A percentile compares a stretch with the other conserved stretches of the same genome.
These are phyloP conservation scores for Fusarium annulatum DNA, from an alignment of 2,329 filamentous ascomycete species.

Conservation along the genomic window DNA sequence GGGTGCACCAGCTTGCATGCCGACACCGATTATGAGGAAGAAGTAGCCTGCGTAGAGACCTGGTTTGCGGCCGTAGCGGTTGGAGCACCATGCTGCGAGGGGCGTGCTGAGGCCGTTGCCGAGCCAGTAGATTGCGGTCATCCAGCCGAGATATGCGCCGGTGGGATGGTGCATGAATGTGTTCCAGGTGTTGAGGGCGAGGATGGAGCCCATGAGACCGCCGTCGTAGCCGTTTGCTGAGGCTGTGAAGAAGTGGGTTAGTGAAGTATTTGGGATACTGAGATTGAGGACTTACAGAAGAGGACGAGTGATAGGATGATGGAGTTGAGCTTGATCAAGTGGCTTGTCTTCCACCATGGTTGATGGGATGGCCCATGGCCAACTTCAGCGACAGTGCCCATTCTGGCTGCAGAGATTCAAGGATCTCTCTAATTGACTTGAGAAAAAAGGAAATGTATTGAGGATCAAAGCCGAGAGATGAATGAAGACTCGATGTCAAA, in stretches of 20 bases:
- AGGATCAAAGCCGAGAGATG: too few relatives aligned
- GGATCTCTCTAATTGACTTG: too few relatives aligned
- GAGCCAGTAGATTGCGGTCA: slow-evolving; percentile 42
- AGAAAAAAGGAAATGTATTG: too few relatives aligned
- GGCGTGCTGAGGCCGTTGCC: slow-evolving; percentile 36
- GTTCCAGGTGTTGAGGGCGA: slow-evolving; percentile 38
- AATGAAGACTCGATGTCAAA: too few relatives aligned
- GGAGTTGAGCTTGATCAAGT: slow-evolving; percentile 8
- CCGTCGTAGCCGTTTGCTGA: slow-evolving; percentile 18
- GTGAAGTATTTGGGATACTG: fast-evolving
- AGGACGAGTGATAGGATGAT: not conserved
- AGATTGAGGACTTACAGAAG: not conserved
- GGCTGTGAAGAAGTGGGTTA: not conserved
- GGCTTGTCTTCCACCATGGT: not conserved
- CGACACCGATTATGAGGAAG: slow-evolving; percentile 2
- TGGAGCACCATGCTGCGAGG: slow-evolving; percentile 22
- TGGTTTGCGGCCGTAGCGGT: not conserved
- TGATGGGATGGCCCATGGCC: not conserved
- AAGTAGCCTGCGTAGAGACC: slow-evolving; percentile 3
- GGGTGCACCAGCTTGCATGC: slow-evolving; percentile 5
- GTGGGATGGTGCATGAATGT: slow-evolving; percentile 33
- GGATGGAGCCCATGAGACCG: slow-evolving; percentile 19
- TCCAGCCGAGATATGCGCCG: slow-evolving; percentile 39
- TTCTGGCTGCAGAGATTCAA: too few relatives aligned
- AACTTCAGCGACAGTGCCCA: not conserved